phyloP scores from a whole-genome alignment of 176 grass and related monocot species.

The Saccharum spontaneum region DNA sequence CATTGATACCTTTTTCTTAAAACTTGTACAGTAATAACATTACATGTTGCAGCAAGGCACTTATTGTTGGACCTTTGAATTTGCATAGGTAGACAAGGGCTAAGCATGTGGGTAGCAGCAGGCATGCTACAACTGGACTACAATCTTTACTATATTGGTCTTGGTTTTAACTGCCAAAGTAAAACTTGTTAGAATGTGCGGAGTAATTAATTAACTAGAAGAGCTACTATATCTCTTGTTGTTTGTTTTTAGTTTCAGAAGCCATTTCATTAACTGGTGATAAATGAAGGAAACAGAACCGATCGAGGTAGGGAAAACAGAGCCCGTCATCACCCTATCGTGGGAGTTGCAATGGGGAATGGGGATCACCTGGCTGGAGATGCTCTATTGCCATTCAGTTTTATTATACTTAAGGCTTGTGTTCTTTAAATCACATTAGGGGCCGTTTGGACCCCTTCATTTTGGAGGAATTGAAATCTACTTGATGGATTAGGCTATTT shows the following conservation, averaged over 20 bases:
- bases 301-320: neutral
- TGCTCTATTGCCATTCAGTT: neutral
- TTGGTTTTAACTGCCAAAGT: slow-evolving; percentile 3
- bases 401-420: neutral
- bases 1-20: neutral
- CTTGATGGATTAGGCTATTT: too few species aligned
- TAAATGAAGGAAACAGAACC: neutral
- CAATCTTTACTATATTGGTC: neutral
- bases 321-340: too few species aligned
- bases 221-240: neutral
- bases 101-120: neutral
- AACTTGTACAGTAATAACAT: neutral
- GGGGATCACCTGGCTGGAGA: too few species aligned
- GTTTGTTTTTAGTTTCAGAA: neutral
- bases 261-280: neutral
- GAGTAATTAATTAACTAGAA: neutral
- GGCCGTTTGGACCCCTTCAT: too few species aligned
- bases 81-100: neutral
- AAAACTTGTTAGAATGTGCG: neutral
- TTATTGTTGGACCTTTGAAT: slow-evolving; percentile 20
- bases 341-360: too few species aligned
- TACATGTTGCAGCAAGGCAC: neutral
- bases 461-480: too few species aligned
- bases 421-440: neutral
- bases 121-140: neutral